Evolutionary conservation across 2,329 filamentous ascomycete species (phyloP).

Genomic region (Myriosclerotinia duriaeana): DNA sequence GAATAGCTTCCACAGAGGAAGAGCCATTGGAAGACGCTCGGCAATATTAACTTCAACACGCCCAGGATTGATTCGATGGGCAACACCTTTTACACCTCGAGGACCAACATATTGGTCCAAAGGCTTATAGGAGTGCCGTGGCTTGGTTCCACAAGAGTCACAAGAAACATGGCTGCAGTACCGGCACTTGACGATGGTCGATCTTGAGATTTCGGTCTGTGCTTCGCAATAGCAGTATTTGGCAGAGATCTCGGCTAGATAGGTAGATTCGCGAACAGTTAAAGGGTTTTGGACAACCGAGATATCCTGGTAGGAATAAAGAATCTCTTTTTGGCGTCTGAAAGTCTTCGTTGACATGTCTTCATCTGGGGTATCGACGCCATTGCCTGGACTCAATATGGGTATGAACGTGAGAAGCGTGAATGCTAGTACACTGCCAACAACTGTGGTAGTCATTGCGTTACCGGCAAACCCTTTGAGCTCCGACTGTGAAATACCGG

Average conservation of each 20-base stretch:
- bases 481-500: constrained; percentile 59
- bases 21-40: not conserved
- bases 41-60: not conserved
- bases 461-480: constrained; percentile 74
- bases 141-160: constrained; percentile 53
- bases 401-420: constrained; percentile 38
- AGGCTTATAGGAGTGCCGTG: constrained; percentile 42
- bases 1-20: constrained; percentile 10
- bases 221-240: constrained; percentile 60
- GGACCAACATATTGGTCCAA: constrained; percentile 46
- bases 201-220: constrained; percentile 42
- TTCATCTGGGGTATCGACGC: constrained; percentile 20
- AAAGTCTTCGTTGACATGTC: not conserved
- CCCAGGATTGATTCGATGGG: constrained; percentile 45
- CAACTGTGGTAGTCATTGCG: constrained; percentile 74
- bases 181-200: constrained; percentile 48
- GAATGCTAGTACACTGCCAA: constrained; percentile 63
- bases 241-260: constrained; percentile 40
- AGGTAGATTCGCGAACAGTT: constrained; percentile 26
- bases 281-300: constrained; percentile 23
- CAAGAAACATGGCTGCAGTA: constrained; percentile 57
- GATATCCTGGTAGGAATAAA: not conserved
- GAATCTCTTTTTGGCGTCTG: not conserved
- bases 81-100: constrained; percentile 46
- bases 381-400: constrained; percentile 6